A percentile compares a stretch with the other conserved stretches of the same genome.
phyloP scores from a whole-genome alignment of 202 grass and related monocot genomes.

The Zizania palustris region DNA sequence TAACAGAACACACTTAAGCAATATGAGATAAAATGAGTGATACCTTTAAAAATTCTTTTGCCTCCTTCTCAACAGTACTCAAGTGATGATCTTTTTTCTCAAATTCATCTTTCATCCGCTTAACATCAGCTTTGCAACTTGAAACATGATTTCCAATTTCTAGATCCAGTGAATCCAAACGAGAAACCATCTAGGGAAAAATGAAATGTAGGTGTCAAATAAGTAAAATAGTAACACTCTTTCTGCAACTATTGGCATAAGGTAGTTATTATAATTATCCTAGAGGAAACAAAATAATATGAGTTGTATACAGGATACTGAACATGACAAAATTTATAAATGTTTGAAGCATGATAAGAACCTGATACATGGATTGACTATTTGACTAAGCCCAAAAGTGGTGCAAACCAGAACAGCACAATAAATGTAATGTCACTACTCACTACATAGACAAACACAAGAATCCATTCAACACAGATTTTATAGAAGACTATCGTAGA shows the following conservation, averaged over 20 bases:
- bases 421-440: background rate
- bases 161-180: conserved; percentile 43
- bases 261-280: conserved; percentile 1
- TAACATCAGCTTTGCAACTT: conserved; percentile 52
- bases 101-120: conserved; percentile 50
- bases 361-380: background rate
- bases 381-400: background rate
- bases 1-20: background rate
- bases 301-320: background rate
- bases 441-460: background rate
- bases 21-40: conserved; percentile 1
- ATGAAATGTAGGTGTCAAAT: conserved; percentile 10
- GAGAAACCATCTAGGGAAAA: conserved; percentile 47
- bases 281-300: conserved; percentile 23
- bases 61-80: conserved; percentile 50
- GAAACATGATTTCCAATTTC: conserved; percentile 54
- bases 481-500: background rate
- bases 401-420: background rate
- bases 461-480: background rate
- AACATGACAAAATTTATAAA: background rate
- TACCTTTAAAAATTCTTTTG: conserved; percentile 63
- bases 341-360: background rate
- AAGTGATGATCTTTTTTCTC: conserved; percentile 49
- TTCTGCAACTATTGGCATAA: background rate
- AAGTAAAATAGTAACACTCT: background rate